A percentile compares a stretch with the other conserved stretches of the same genome.
These are phyloP conservation scores for Candida anutae DNA, from an alignment of 1,139 yeast genomes.

Conservation along the genomic window DNA sequence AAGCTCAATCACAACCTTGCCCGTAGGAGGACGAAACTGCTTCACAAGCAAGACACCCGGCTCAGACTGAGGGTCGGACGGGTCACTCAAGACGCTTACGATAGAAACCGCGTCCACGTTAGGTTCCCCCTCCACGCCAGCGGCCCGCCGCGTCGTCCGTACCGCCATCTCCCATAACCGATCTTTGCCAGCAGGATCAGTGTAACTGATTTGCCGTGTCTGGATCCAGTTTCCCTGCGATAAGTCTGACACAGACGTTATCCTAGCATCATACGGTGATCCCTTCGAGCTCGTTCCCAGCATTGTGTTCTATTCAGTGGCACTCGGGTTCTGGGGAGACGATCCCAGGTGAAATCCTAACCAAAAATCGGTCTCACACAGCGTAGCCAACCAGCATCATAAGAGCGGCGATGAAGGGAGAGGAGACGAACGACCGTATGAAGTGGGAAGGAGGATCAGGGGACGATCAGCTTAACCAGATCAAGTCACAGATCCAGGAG, in stretches of 20 bases:
- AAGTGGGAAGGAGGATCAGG: conserved; percentile 20
- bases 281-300: conserved; percentile 10
- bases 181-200: conserved; percentile 56
- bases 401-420: too few species aligned
- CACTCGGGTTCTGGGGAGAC: too few species aligned
- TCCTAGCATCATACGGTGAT: conserved; percentile 30
- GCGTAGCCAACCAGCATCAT: too few species aligned
- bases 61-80: conserved; percentile 29
- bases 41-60: conserved; percentile 63
- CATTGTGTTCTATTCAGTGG: too few species aligned
- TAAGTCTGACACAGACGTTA: conserved; percentile 22
- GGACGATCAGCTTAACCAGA: conserved; percentile 38
- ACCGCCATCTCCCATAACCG: conserved; percentile 90
- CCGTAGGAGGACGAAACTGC: conserved; percentile 90
- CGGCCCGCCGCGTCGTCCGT: conserved; percentile 66
- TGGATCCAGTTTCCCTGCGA: conserved; percentile 39
- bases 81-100: conserved; percentile 55
- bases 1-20: conserved; percentile 79
- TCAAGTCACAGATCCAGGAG: conserved; percentile 59
- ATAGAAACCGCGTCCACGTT: conserved; percentile 87
- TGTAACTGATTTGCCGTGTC: conserved; percentile 53
- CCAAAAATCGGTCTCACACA: too few species aligned
- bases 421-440: not conserved
- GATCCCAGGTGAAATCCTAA: too few species aligned
- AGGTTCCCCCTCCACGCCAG: conserved; percentile 18